phyloP scores from a whole-genome alignment of 352 stramenopile genomes.

The Globisporangium barbulae region DNA sequence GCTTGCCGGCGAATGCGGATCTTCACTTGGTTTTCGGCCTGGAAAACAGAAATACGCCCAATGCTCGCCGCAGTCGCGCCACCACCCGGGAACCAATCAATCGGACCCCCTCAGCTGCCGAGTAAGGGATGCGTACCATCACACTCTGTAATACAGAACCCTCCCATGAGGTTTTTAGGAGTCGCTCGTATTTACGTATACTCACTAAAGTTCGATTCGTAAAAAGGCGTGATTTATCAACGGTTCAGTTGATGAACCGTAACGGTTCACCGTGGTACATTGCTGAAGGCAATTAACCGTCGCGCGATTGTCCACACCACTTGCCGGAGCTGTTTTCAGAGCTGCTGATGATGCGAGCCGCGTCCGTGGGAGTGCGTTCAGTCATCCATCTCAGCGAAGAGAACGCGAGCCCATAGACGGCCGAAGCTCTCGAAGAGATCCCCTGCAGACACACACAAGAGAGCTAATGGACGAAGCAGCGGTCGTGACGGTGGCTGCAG shows the following conservation, averaged over 20 bases:
- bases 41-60: constrained; percentile 51
- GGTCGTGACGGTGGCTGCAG: constrained; percentile 20
- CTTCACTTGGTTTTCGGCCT: constrained; percentile 55
- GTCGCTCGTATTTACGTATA: background rate
- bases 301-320: too few species aligned
- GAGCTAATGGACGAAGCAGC: constrained; percentile 10
- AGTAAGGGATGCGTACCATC: background rate
- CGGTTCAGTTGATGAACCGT: background rate
- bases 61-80: background rate
- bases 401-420: background rate
- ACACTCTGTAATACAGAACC: background rate
- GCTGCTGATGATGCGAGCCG: background rate
- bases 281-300: background rate
- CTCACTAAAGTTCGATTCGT: constrained; percentile 1
- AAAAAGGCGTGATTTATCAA: background rate
- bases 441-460: too few species aligned
- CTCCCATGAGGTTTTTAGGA: background rate
- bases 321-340: too few species aligned
- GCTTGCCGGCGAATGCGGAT: constrained; percentile 90
- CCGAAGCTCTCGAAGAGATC: background rate
- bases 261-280: background rate
- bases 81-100: constrained; percentile 8
- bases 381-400: background rate
- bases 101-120: background rate
- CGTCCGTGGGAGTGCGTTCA: background rate